Conservation (phyloP, 2,329 filamentous ascomycete species). For the Pezicula radicicola region DNA sequence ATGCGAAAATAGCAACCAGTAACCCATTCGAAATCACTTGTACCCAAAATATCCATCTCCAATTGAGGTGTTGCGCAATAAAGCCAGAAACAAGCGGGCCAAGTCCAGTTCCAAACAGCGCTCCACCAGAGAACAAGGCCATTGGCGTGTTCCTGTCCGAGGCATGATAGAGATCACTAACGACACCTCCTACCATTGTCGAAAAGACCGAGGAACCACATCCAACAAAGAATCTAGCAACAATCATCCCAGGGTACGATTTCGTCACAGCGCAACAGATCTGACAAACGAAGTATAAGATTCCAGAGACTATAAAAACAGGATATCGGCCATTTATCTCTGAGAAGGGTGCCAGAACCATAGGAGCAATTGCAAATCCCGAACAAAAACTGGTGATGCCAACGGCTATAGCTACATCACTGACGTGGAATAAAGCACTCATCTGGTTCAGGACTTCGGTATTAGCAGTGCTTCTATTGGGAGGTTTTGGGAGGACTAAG, state of each 20-base stretch:
- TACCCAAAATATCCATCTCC: constrained; percentile 89
- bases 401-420: constrained; percentile 61
- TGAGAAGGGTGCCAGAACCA: constrained; percentile 83
- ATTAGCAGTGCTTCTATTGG: too few relatives aligned
- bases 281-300: constrained; percentile 69
- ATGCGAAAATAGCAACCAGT: constrained; percentile 59
- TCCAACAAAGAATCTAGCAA: constrained; percentile 73
- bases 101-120: constrained; percentile 74
- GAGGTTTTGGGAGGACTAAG: too few relatives aligned
- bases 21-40: constrained; percentile 69
- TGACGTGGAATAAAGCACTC: constrained; percentile 61
- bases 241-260: constrained; percentile 68
- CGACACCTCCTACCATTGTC: constrained; percentile 89
- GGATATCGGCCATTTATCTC: constrained; percentile 86
- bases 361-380: constrained; percentile 80
- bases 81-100: constrained; percentile 72
- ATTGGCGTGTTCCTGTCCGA: constrained; percentile 83
- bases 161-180: constrained; percentile 80
- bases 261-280: constrained; percentile 70
- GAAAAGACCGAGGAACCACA: constrained; percentile 77
- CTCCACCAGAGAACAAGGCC: constrained; percentile 80
- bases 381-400: constrained; percentile 80
- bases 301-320: constrained; percentile 72
- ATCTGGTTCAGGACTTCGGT: constrained; percentile 41
- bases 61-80: constrained; percentile 63